A percentile compares a stretch with the other conserved stretches of the same genome.
These are phyloP conservation scores for Aureobasidium sp. DNA, from an alignment of 2,329 filamentous ascomycete genomes.

Conservation along the genomic window DNA sequence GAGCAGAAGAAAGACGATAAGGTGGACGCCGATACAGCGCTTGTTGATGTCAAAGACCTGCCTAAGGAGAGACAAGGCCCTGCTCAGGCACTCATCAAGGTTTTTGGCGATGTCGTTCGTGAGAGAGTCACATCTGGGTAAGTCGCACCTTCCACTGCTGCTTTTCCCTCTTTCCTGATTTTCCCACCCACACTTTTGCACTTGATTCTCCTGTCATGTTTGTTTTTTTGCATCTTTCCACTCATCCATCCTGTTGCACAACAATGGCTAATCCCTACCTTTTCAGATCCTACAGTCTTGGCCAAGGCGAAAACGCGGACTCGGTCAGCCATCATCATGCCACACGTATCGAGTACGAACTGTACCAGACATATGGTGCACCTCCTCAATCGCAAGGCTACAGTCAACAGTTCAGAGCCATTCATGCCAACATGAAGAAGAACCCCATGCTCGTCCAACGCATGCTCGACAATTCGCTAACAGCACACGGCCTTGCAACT, in stretches of 20 bases:
- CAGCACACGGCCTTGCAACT: slow-evolving; percentile 66
- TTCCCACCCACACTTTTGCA: not conserved
- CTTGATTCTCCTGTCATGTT: not conserved
- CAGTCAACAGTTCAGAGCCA: slow-evolving; percentile 59
- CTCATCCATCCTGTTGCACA: not conserved
- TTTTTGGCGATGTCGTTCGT: slow-evolving; percentile 58
- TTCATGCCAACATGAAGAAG: slow-evolving; percentile 81
- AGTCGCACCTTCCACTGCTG: slow-evolving; percentile 2
- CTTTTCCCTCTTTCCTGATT: not conserved
- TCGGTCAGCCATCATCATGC: slow-evolving; percentile 61
- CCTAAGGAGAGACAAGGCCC: slow-evolving; percentile 60
- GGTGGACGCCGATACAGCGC: slow-evolving; percentile 23
- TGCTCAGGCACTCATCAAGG: slow-evolving; percentile 62
- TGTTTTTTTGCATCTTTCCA: not conserved
- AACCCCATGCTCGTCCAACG: slow-evolving; percentile 71
- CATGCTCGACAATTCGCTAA: slow-evolving; percentile 63
- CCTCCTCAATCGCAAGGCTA: slow-evolving; percentile 43
- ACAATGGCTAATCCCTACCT: not conserved
- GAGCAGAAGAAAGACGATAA: slow-evolving; percentile 15
- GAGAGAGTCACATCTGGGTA: slow-evolving; percentile 55
- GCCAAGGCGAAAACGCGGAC: slow-evolving; percentile 55
- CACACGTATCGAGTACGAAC: slow-evolving; percentile 68
- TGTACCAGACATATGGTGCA: slow-evolving; percentile 48
- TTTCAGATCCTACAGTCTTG: slow-evolving; percentile 45
- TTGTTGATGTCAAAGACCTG: slow-evolving; percentile 38